Evolutionary conservation across 345 rosid genomes (phyloP).

Genomic region (Syzygium oleosum): DNA sequence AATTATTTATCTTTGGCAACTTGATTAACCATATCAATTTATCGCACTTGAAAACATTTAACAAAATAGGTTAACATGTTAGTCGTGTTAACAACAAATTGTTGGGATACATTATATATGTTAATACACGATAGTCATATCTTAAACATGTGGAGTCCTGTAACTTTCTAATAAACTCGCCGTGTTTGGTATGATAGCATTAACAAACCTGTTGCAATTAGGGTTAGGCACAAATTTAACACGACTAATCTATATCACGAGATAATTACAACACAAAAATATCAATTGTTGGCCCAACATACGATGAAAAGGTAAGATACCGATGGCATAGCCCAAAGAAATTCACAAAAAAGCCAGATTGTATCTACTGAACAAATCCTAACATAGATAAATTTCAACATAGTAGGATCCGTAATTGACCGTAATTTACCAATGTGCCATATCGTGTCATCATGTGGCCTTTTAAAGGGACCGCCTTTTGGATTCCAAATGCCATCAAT

Average conservation of each 20-base stretch:
- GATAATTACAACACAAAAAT: not conserved
- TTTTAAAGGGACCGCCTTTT: not conserved
- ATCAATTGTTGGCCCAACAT: not conserved
- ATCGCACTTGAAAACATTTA: not conserved
- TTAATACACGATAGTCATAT: not conserved
- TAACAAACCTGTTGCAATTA: not conserved
- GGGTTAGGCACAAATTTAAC: not conserved
- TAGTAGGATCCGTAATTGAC: not conserved
- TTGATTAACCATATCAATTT: not conserved
- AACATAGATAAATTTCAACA: not conserved
- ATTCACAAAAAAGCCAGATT: not conserved
- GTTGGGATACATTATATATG: not conserved
- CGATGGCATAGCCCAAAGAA: not conserved
- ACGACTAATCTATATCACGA: not conserved
- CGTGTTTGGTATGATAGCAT: not conserved
- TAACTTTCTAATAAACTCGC: not conserved
- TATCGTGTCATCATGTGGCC: not conserved
- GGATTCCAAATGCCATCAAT: not conserved
- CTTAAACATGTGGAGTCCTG: not conserved
- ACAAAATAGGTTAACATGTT: not conserved
- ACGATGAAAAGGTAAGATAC: not conserved
- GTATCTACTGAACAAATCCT: not conserved
- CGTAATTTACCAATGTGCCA: not conserved
- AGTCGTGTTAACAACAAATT: not conserved
- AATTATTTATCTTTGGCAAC: not conserved